These are phyloP conservation scores for Tympanopsis confertula DNA, from an alignment of 2,329 filamentous ascomycete species.

Conservation along the genomic window DNA sequence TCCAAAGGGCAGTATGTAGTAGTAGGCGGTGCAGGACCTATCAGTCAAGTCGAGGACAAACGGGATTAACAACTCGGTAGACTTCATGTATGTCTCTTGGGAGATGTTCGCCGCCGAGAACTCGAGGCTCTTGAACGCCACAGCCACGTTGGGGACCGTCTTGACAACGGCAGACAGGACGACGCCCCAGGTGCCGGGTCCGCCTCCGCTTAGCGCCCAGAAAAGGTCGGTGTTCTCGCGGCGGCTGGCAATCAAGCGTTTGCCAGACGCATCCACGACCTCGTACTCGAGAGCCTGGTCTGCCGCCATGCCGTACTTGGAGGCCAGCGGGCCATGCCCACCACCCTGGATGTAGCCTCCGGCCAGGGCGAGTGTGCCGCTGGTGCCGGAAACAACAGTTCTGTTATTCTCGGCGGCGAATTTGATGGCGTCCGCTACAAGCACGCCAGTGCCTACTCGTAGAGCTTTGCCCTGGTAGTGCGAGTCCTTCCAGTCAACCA, in stretches of 20 bases:
- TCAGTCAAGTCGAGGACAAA: constrained; percentile 25
- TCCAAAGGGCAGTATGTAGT: too few relatives aligned
- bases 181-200: constrained; percentile 33
- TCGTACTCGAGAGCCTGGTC: constrained; percentile 32
- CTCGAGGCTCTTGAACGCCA: constrained; percentile 22
- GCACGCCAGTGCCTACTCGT: constrained; percentile 30
- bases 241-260: constrained; percentile 24
- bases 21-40: too few relatives aligned
- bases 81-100: constrained; percentile 25
- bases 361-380: constrained; percentile 31
- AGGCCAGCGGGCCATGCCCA: constrained; percentile 31
- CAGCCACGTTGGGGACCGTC: constrained; percentile 21
- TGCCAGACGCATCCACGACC: constrained; percentile 27
- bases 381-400: constrained; percentile 28
- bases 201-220: constrained; percentile 36
- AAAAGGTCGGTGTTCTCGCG: constrained; percentile 27
- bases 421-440: constrained; percentile 23
- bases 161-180: constrained; percentile 33
- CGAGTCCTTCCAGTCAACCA: constrained; percentile 17
- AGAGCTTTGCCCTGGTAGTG: constrained; percentile 28
- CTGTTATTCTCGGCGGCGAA: constrained; percentile 20
- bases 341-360: constrained; percentile 38
- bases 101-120: constrained; percentile 18
- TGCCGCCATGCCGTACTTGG: constrained; percentile 30
- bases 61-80: constrained; percentile 26